Base-by-base conservation (phyloP, 306 rosid genomes). In the Acmispon strigosus region DNA sequence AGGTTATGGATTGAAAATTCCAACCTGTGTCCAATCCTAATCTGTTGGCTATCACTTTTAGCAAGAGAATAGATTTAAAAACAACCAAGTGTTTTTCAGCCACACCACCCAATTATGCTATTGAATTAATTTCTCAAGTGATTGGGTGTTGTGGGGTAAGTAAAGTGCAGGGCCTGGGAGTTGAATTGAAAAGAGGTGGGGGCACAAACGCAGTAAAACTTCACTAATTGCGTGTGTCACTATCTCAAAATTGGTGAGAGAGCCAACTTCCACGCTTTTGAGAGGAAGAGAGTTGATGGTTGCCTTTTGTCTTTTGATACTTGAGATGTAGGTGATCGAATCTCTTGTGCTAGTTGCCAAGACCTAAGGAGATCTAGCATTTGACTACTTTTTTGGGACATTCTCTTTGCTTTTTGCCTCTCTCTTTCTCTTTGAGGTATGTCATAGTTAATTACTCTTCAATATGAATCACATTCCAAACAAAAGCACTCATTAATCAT, bases 321-420 rank as follows among this genome's bases (percentile, higher is more conserved):
- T n/a, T n/a, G n/a, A n/a, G n/a, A n/a, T n/a, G n/a, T n/a, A n/a
- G n/a, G n/a, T 58, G 76, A 69, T 56, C 72, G 81, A 81, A 79
- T 80, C 79, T 65, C 42, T 54, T 73, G 56, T 48, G 16, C 52
- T 39, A 66, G 51, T 55, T 58, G 58, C 69, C 10, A 56, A 81
- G 78, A 71, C 78, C 81, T 76, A 66, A 52, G 54, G 10, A 42
- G 63, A 63, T 74, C 71, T 77, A 73, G 79, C 72, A 45, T 80
- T 89, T 87, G 87, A 87, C 89, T 80, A 70, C 87, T 79, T 81
- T 81, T 77, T 73, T 45, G 42, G 60, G 72, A 81, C 68, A 76
- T 75, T 77, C 85, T 32, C 72, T 81, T 73, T 60, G 53, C 70
- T 76, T 80, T 22, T 75, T 22, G 10, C 65, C 10, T 76, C 73